Base-by-base conservation (phyloP, 306 rosid species). In the Calophaca sinica region DNA sequence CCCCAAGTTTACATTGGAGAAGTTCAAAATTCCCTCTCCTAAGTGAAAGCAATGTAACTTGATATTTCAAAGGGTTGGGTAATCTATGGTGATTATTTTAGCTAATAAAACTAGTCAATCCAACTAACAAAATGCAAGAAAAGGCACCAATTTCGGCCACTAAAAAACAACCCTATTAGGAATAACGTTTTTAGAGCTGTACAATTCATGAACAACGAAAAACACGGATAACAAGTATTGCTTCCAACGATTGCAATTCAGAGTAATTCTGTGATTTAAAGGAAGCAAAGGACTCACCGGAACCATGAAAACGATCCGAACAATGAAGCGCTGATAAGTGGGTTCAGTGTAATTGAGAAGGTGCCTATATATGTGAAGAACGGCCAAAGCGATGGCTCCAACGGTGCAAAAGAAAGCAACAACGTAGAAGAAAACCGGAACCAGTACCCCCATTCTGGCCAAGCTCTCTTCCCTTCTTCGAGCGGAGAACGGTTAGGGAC, bases 271-370 rank as follows among this genome's bases (percentile, higher is more conserved):
- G 48, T 0, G 6, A 42, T 57, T 12, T 12, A 42, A 62, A 6
- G 12, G 45, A 60, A 14, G 9, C 45, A 60, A 9, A 9, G 7
- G 9, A 85, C 96, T 91, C 60, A 94, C 99, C 69, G 96, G 99
- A 33, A 94, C 99, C 99, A 94, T 94, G 71, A 92, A 94, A 62
- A 94, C 81, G 73, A 94, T 94, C 41, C 99, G 92, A 46, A 92
- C 99, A 36, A 94, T 94, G 72, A 82, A 90, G 53, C 99, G 89
- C 85, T 94, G 99, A 74, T 94, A 94, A 73, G 93, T 92, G 45
- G 99, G 99, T 33, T 94, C 99, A 5, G 97, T 94, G 79, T 94
- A 94, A 80, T 94, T 94, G 82, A 87, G 79, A 68, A 94, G 96
- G 77, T 94, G 99, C 70, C 90, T 73, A 75, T 90, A 94, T 67